These are phyloP conservation scores for Backusella tuberculispora DNA, from an alignment of 192 early-diverging fungal species.

Conservation along the genomic window DNA sequence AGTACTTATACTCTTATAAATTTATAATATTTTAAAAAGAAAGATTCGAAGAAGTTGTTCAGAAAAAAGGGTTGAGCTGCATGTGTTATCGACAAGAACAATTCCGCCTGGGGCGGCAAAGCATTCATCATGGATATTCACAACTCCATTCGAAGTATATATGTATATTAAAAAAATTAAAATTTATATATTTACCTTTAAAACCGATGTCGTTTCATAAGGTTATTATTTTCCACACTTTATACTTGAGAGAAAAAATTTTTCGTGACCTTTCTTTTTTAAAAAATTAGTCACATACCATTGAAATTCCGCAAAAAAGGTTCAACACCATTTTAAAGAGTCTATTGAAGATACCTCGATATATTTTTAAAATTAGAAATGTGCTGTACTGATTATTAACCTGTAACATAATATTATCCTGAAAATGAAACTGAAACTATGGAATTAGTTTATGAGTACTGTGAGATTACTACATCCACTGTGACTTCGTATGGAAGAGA, in stretches of 20 bases:
- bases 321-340: too few species aligned
- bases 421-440: too few species aligned
- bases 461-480: too few species aligned
- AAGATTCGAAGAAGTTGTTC: not conserved
- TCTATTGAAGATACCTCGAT: too few species aligned
- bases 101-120: conserved; percentile 17
- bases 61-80: conserved; percentile 13
- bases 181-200: conserved; percentile 8
- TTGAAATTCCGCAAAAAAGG: too few species aligned
- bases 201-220: not conserved
- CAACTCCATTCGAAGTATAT: not conserved
- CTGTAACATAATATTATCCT: too few species aligned
- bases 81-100: conserved; percentile 13
- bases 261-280: not conserved
- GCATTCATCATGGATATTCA: conserved; percentile 5
- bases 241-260: not conserved
- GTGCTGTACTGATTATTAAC: too few species aligned
- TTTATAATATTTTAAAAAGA: not conserved
- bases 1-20: not conserved
- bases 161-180: not conserved
- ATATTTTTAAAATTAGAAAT: too few species aligned
- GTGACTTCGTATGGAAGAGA: too few species aligned
- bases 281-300: too few species aligned
- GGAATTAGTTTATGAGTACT: too few species aligned
- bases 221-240: not conserved